Conservation (phyloP, 805 yeast genomes). For the Peterozyma toletana region DNA sequence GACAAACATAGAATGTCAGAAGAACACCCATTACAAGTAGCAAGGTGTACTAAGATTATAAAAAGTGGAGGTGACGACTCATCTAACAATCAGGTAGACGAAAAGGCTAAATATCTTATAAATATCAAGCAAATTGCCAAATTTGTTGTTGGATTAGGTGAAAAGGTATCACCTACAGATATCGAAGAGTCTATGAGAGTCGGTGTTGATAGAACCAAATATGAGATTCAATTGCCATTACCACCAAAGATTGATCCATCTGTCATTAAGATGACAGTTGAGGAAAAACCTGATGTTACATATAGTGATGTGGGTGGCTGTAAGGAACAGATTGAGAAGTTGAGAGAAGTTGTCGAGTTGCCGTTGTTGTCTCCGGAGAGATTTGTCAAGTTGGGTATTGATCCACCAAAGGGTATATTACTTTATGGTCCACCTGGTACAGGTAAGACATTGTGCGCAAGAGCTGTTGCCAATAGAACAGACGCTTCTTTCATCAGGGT, state of each 20-base stretch:
- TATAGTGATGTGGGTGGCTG: constrained; percentile 98
- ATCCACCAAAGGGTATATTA: constrained; percentile 97
- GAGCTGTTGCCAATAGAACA: constrained; percentile 98
- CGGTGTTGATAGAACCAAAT: constrained; percentile 96
- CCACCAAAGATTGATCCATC: constrained; percentile 98
- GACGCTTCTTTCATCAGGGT: constrained; percentile 98
- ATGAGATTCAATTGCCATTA: constrained; percentile 92
- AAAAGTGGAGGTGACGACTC: constrained; percentile 37
- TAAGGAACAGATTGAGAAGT: constrained; percentile 95
- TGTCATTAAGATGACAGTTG: constrained; percentile 99
- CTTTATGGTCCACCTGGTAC: constrained; percentile 99
- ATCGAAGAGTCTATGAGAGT: constrained; percentile 99
- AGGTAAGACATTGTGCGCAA: constrained; percentile 95
- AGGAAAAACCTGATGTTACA: constrained; percentile 98
- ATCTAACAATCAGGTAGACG: constrained; percentile 36
- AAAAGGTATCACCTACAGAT: constrained; percentile 96
- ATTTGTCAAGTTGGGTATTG: constrained; percentile 93
- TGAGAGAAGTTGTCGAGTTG: constrained; percentile 92
- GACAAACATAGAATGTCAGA: constrained; percentile 89
- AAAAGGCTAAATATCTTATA: constrained; percentile 87
- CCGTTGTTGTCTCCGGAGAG: constrained; percentile 94
- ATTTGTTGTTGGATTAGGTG: constrained; percentile 94
- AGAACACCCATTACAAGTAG: constrained; percentile 96
- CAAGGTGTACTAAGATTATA: constrained; percentile 96
- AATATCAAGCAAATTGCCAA: constrained; percentile 97